Evolutionary conservation across 768 basidiomycete genomes (phyloP).

Genomic region (Leccinum olivaceopallidum): DNA sequence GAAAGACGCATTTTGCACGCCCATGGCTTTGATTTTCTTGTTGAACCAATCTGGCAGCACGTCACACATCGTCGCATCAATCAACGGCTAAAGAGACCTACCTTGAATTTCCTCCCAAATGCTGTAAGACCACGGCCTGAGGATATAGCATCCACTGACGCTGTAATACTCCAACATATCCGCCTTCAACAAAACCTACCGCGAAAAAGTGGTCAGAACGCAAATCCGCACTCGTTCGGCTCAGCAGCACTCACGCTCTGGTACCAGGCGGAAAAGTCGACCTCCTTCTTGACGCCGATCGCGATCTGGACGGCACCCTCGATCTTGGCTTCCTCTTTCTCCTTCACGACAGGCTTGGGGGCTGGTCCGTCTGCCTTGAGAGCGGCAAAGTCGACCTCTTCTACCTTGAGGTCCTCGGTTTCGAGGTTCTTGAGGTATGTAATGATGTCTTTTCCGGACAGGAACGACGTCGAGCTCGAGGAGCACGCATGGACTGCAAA

Average conservation of each 20-base stretch:
- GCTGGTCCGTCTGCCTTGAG: constrained; percentile 50
- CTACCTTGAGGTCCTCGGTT: constrained; percentile 60
- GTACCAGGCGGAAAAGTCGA: constrained; percentile 94
- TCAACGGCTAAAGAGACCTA: constrained; percentile 32
- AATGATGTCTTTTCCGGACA: constrained; percentile 74
- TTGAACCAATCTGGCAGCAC: constrained; percentile 85
- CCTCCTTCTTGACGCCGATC: constrained; percentile 94
- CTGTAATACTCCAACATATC: constrained; percentile 99
- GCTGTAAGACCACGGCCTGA: constrained; percentile 95
- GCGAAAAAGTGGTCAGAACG: constrained; percentile 18
- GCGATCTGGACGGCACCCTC: constrained; percentile 91
- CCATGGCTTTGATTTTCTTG: constrained; percentile 85
- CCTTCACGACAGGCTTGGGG: constrained; percentile 43
- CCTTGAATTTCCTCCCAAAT: constrained; percentile 98
- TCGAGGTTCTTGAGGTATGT: constrained; percentile 73
- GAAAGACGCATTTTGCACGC: constrained; percentile 97
- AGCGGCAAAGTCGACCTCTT: constrained; percentile 71
- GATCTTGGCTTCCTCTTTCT: constrained; percentile 77
- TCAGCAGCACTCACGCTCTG: constrained; percentile 63
- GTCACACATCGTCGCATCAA: background rate
- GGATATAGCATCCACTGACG: constrained; percentile 98
- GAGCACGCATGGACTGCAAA: constrained; percentile 80
- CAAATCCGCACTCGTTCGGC: background rate
- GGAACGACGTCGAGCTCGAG: constrained; percentile 70
- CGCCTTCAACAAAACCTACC: constrained; percentile 91